Evolutionary conservation across 768 basidiomycete species (phyloP).

Genomic region (Mycena alexandri): DNA sequence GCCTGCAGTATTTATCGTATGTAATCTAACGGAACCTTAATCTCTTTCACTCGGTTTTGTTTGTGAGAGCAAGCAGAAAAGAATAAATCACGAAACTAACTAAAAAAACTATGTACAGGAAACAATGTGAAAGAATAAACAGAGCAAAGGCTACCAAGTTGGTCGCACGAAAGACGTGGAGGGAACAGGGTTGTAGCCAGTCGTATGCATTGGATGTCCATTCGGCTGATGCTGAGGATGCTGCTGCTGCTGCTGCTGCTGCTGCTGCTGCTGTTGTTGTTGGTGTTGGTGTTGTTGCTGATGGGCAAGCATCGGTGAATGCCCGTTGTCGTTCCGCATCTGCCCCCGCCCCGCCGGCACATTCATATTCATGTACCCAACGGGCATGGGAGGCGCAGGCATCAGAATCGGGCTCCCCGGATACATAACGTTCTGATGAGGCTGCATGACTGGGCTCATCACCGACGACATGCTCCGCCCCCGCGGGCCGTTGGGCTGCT

Average conservation of each 20-base stretch:
- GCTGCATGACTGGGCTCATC: constrained; percentile 80
- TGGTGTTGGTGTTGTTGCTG: constrained; percentile 45
- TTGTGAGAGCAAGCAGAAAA: constrained; percentile 4
- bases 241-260: constrained; percentile 46
- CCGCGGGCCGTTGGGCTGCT: constrained; percentile 53
- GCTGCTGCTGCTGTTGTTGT: constrained; percentile 44
- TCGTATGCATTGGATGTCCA: constrained; percentile 48
- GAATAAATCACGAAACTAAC: constrained; percentile 29
- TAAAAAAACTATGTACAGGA: constrained; percentile 49
- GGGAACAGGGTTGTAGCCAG: constrained; percentile 57
- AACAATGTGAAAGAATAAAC: constrained; percentile 44
- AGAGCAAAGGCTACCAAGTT: constrained; percentile 56
- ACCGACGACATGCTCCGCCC: constrained; percentile 68
- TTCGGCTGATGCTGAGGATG: constrained; percentile 47
- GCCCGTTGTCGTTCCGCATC: constrained; percentile 61
- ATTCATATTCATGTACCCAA: constrained; percentile 62
- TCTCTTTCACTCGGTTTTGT: constrained; percentile 9
- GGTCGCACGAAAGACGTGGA: constrained; percentile 60
- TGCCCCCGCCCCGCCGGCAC: constrained; percentile 64
- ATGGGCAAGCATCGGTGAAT: constrained; percentile 57
- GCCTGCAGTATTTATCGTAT: constrained; percentile 26
- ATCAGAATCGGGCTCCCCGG: constrained; percentile 77
- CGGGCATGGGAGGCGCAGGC: constrained; percentile 65
- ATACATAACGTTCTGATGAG: constrained; percentile 65
- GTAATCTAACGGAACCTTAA: constrained; percentile 36